phyloP scores from a whole-genome alignment of 352 stramenopile species.

The Pythium monospermum region DNA sequence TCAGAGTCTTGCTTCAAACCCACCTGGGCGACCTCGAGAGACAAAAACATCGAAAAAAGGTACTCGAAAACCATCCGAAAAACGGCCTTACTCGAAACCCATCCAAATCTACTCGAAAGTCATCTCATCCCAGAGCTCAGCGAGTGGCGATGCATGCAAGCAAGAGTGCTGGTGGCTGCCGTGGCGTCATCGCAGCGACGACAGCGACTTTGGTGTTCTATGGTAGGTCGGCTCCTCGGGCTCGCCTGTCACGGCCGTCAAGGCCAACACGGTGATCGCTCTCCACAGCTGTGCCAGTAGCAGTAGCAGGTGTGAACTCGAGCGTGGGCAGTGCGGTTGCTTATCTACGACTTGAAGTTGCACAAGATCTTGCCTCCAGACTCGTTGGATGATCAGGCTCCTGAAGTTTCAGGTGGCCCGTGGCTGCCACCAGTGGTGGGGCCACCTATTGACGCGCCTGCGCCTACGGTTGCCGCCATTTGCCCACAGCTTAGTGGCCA shows the following conservation, averaged over 20 bases:
- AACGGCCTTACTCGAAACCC: no score
- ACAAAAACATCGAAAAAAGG: no score
- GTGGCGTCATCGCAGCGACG: conserved; percentile 23
- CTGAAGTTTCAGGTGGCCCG: conserved; percentile 12
- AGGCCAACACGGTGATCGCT: conserved; percentile 38
- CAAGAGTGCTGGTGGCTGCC: conserved; percentile 12
- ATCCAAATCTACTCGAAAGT: no score
- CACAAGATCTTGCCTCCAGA: conserved; percentile 23
- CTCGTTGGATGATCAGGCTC: conserved; percentile 21
- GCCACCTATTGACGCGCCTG: conserved; percentile 12
- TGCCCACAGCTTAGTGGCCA: neutral
- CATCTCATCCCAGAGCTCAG: no score
- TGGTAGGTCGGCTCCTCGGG: conserved; percentile 30
- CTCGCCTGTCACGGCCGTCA: conserved; percentile 33
- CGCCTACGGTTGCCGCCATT: conserved; percentile 11
- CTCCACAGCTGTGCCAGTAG: conserved; percentile 41
- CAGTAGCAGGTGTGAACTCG: conserved; percentile 23
- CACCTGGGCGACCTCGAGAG: no score
- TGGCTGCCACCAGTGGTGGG: conserved; percentile 14
- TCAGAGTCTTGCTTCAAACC: no score
- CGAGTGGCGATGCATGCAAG: conserved; percentile 28
- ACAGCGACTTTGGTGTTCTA: conserved; percentile 21
- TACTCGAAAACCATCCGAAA: no score
- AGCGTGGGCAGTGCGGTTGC: conserved; percentile 29
- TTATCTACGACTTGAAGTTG: conserved; percentile 27